Evolutionary conservation across 768 basidiomycete species (phyloP), one percentile per base, ranked within the genome.

Genomic region (Pleurotus citrinopileatus): DNA sequence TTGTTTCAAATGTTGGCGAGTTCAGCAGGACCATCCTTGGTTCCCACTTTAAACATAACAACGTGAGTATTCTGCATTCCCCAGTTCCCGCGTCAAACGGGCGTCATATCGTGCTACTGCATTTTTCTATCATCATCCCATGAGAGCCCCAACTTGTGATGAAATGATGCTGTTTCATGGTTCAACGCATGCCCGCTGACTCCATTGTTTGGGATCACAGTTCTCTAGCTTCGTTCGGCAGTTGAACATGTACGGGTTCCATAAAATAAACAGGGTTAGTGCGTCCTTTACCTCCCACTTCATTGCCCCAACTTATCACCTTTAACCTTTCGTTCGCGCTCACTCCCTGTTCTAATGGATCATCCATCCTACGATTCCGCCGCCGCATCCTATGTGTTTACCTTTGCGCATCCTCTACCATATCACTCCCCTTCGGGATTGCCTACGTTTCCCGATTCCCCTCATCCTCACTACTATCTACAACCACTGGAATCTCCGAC

Each of bases 161-260:
- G 42, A 26, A 20, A 37, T 44, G 51, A 56, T 42, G 27, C 20
- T 45, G 48, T 36, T 42, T 42, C 48, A 37, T 25, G 19, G 20
- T 9, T 22, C 25, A 4, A 26, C 20, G 10, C 17, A 20, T 23
- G 22, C 20, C 47, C 43, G 40, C 53, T 27, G 29, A 27, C 45
- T 42, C 27, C 46, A 22, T 50, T 28, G 52, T 44, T 53, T 55
- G 38, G 34, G 48, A 32, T 42, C 48, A 7, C 63, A 96, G 86
- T 96, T 97, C 68, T 92, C 91, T 10, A 91, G 89, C 63, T 96
- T 97, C 67, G 92, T 95, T 52, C 85, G 94, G 59, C 94, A 96
- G 66, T 80, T 95, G 59, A 95, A 96, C 77, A 95, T 95, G 91
- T 96, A 94, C 63, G 93, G 92, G 23, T 96, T 95, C 70, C 91